Evolutionary conservation across 352 stramenopile genomes (phyloP), one percentile per base, ranked within the genome.

Genomic region (Globisporangium megalacanthum): DNA sequence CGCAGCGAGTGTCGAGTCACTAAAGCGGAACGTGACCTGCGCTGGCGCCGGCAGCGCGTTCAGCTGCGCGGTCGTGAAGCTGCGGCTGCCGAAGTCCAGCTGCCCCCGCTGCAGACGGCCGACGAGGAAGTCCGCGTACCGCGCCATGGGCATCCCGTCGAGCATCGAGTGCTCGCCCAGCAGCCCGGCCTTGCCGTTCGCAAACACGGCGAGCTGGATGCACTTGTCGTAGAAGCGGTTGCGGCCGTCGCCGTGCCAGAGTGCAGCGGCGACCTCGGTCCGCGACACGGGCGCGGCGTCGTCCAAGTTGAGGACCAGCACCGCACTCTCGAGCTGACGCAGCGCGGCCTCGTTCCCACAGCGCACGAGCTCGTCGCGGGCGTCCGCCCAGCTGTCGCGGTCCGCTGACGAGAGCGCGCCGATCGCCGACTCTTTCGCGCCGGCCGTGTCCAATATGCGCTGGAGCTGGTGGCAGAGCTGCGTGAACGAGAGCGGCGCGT

Each of bases 141-240:
- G 72, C 46, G 77, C 62, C 82, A 92, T 92, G 36, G 79, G 78
- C 79, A 90, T 90, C 9, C 86, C 87, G 60, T 96, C 87, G 6
- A 92, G 76, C 87, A 92, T 94, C 51, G 90, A 96, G 70, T 99
- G 96, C 70, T 99, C 95, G 25, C 88, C 92, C 6, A 96, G 60
- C 36, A 98, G 69, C 36, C 95, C 96, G 54, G 89, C 93, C 71
- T 98, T 98, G 51, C 93, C 95, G 73, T 98, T 98, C 45, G 88
- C 77, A 58, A 96, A 97, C 45, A 98, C 89, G 29, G 98, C 78
- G n/a, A 99, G 57, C 73, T 98, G 92, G 59, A 99, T 85, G 50
- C 88, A 96, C 76, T 99, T 99, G 73, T 99, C 96, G 64, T 97
- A 99, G 72, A 95, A 98, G 48, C 95, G 91, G 80, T 99, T 98